phyloP scores from a whole-genome alignment of 2,329 filamentous ascomycete species.

The Lithohypha guttulata region DNA sequence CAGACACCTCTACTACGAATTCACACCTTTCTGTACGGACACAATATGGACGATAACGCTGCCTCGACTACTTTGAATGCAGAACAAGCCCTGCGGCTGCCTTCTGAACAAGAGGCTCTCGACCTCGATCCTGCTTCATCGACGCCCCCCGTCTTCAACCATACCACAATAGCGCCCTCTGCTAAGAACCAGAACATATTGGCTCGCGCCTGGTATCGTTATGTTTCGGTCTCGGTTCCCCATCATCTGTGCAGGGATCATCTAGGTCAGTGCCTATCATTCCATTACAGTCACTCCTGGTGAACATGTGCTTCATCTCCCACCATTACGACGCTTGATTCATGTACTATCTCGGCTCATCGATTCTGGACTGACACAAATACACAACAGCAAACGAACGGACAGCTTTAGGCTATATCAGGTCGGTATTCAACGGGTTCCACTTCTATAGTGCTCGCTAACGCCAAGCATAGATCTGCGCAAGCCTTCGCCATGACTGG shows the following conservation, averaged over 20 bases:
- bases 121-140: constrained; percentile 10
- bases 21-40: too few species aligned
- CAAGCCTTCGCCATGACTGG: constrained; percentile 19
- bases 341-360: too few species aligned
- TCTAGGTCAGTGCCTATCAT: constrained; percentile 17
- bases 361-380: neutral
- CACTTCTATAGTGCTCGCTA: too few species aligned
- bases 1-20: too few species aligned
- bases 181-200: constrained; percentile 6
- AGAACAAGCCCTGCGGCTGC: constrained; percentile 7
- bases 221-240: constrained; percentile 16
- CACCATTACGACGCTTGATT: too few species aligned
- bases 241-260: constrained; percentile 18
- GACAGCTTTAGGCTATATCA: constrained; percentile 18
- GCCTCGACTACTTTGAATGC: too few species aligned
- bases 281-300: too few species aligned
- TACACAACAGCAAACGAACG: constrained; percentile 17
- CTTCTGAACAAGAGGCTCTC: constrained; percentile 17
- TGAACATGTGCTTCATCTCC: too few species aligned
- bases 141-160: neutral
- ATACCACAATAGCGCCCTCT: constrained; percentile 7
- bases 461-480: too few species aligned
- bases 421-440: too few species aligned
- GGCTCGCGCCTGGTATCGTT: constrained; percentile 14
- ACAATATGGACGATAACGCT: too few species aligned